Evolutionary conservation across 1,284 basidiomycete genomes (phyloP).

Genomic region (Austroboletus niveus): DNA sequence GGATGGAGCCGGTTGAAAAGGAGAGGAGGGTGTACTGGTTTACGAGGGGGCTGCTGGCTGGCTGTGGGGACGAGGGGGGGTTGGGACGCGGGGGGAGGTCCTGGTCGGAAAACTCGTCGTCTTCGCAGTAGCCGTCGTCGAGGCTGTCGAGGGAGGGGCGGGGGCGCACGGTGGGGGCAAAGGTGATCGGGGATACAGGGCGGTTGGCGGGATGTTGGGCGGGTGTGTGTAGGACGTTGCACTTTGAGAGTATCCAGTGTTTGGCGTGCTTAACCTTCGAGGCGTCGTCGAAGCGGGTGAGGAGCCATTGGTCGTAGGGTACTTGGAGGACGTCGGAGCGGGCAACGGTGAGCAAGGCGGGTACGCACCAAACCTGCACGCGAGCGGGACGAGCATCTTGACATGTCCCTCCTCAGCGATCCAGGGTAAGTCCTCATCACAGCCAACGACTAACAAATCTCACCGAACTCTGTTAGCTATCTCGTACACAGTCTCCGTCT

Average conservation of each 20-base stretch:
- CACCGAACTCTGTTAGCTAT: conserved; percentile 50
- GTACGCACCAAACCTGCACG: conserved; percentile 53
- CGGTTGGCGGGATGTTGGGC: conserved; percentile 33
- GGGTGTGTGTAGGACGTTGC: conserved; percentile 32
- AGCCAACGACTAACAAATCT: background rate
- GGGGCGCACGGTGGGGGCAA: conserved; percentile 37
- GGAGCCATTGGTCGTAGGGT: conserved; percentile 69
- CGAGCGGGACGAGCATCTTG: conserved; percentile 35
- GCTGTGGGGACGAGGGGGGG: background rate
- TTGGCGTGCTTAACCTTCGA: conserved; percentile 64
- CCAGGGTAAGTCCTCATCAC: conserved; percentile 42
- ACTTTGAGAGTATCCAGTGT: conserved; percentile 57
- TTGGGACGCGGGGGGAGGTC: conserved; percentile 10
- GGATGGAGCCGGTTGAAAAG: conserved; percentile 63
- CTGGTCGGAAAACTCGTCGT: conserved; percentile 28
- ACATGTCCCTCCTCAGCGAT: conserved; percentile 67
- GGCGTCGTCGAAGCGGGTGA: conserved; percentile 56
- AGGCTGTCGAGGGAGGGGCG: conserved; percentile 25
- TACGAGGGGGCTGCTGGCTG: conserved; percentile 23
- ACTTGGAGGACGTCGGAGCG: conserved; percentile 47
- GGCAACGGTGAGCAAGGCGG: background rate
- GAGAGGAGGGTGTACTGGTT: conserved; percentile 49
- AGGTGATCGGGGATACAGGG: conserved; percentile 57
- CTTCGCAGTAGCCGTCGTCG: conserved; percentile 27
- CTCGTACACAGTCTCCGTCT: conserved; percentile 84